Evolutionary conservation across 371 early-diverging fungal species (phyloP), one percentile per base, ranked within the genome.

Genomic region (Mortierella sp.): DNA sequence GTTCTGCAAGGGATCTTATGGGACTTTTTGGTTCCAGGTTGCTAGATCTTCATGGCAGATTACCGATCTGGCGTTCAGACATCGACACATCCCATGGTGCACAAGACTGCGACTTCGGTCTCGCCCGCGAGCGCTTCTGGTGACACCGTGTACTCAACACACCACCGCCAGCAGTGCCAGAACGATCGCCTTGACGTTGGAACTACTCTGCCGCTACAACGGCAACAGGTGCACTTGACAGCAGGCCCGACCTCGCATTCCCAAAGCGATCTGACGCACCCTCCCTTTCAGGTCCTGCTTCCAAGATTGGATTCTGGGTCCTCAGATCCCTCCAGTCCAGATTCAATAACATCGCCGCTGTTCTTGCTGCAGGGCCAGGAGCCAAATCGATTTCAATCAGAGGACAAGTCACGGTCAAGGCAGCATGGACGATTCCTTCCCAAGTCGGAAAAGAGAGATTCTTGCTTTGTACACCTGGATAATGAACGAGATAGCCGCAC

Each of bases 51-150:
- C 47, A 69, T 62, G 62, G 46, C 42, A 18, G 16, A 45, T 23
- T 57, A 23, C 30, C 59, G 50, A 60, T 55, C 56, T 34, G 30
- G 34, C 45, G 64, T 65, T 60, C 46, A 60, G 52, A 50, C 71
- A 14, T 55, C 71, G 7, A 51, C 63, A 48, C 16, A 56, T 24
- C 50, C 69, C 30, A 28, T 71, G 30, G 52, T 60, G n/a, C 61
- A 60, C 34, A 64, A 64, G 53, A 24, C 64, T 12, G 5, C 64
- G 9, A 9, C 27, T 9, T 48, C 58, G 7, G 30, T 42, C 42
- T 24, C 60, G 12, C n/a, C 49, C 26, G 30, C 47, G 23, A 41
- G 54, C 28, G 54, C 38, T 23, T 48, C 41, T 27, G 30, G 46
- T 24, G 48, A 8, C 23, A 4, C n/a, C 19, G 21, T 23, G 1